Percentiles rank a stretch among this genome's conserved stretches.
phyloP scores from a whole-genome alignment of 352 stramenopile species.

The Thalassiosira hispida region DNA sequence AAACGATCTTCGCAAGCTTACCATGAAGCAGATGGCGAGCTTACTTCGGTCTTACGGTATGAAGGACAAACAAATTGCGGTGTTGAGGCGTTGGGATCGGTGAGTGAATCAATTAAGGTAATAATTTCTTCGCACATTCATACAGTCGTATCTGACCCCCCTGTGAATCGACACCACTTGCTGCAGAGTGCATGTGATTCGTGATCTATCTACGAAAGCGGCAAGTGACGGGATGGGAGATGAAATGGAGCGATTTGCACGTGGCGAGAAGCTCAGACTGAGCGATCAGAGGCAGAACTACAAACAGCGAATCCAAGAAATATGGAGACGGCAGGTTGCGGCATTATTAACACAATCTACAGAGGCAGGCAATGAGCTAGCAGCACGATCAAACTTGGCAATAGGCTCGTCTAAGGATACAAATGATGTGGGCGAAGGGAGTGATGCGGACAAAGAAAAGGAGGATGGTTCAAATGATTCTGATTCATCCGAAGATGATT shows the following conservation, averaged over 20 bases:
- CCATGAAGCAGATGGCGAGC: slow-evolving; percentile 84
- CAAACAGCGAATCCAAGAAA: slow-evolving; percentile 75
- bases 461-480: slow-evolving; percentile 45
- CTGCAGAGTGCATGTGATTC: slow-evolving; percentile 80
- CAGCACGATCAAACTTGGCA: slow-evolving; percentile 28
- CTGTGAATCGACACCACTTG: too few relatives aligned
- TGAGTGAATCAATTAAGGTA: slow-evolving; percentile 14
- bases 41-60: slow-evolving; percentile 81
- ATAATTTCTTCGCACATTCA: too few relatives aligned
- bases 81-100: slow-evolving; percentile 83
- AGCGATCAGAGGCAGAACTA: slow-evolving; percentile 83
- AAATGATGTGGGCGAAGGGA: slow-evolving; percentile 29
- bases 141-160: too few relatives aligned
- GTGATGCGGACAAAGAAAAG: slow-evolving; percentile 39
- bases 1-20: slow-evolving; percentile 85
- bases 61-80: slow-evolving; percentile 79
- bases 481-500: slow-evolving; percentile 70
- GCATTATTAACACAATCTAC: slow-evolving; percentile 45
- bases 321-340: slow-evolving; percentile 78
- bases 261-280: slow-evolving; percentile 82
- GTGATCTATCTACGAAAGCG: slow-evolving; percentile 83
- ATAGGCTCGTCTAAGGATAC: slow-evolving; percentile 20
- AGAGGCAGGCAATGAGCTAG: slow-evolving; percentile 39
- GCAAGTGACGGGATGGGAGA: slow-evolving; percentile 81
- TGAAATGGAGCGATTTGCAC: slow-evolving; percentile 81